A percentile compares a stretch with the other conserved stretches of the same genome.
Conservation (phyloP, 2,329 filamentous ascomycete species). For the Thelonectria blattea region DNA sequence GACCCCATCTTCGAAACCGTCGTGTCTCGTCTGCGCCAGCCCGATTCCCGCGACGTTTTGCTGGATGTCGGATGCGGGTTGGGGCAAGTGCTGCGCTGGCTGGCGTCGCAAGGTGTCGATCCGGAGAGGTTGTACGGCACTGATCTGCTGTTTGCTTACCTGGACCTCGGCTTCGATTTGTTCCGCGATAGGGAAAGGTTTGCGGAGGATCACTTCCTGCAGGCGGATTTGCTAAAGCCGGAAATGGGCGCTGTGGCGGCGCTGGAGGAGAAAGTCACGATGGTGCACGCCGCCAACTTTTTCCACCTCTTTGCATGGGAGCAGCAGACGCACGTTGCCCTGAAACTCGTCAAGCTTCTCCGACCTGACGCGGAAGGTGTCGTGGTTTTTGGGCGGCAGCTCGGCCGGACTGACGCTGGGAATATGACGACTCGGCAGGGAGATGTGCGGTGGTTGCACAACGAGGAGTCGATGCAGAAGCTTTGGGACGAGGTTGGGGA, state of each 20-base stretch:
- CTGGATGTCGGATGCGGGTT: conserved; percentile 10
- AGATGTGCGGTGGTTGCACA: neutral
- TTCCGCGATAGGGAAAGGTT: conserved; percentile 1
- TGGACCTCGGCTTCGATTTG: conserved; percentile 4
- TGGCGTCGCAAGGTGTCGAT: neutral
- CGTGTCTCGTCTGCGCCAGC: neutral
- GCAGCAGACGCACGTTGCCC: neutral
- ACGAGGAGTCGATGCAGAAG: neutral
- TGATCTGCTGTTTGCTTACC: conserved; percentile 1
- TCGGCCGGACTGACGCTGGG: neutral
- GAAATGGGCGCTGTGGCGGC: neutral
- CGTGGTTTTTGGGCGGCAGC: conserved; percentile 3
- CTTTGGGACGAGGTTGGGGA: conserved; percentile 3
- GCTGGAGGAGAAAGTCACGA: neutral
- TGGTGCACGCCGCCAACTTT: conserved; percentile 3
- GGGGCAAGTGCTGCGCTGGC: conserved; percentile 3
- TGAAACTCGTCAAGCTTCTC: neutral
- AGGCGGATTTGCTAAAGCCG: neutral
- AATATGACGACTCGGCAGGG: neutral
- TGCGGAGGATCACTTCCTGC: neutral
- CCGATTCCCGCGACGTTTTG: neutral
- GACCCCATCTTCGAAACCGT: neutral
- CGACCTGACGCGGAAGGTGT: neutral
- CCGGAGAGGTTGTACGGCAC: neutral
- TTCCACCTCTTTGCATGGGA: conserved; percentile 10